These are phyloP conservation scores for Geranium rotundifolium DNA, from an alignment of 345 rosid genomes.

Conservation along the genomic window DNA sequence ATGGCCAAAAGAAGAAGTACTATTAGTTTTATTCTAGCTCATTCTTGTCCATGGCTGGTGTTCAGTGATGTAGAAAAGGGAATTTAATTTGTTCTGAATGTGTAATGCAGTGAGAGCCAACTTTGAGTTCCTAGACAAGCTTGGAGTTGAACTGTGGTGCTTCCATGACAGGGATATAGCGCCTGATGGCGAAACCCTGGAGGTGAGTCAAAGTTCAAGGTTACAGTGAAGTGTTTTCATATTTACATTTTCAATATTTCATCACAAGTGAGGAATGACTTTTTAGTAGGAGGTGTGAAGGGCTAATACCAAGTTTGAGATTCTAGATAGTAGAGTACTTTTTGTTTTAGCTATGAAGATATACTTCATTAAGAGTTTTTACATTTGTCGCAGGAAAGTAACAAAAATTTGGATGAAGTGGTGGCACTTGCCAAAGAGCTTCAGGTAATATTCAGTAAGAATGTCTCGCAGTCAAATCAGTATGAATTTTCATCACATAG, in stretches of 20 bases:
- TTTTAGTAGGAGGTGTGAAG: no score
- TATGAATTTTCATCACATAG: neutral
- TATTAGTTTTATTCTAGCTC: slow-evolving; percentile 9
- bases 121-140: slow-evolving; percentile 84
- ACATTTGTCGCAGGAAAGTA: slow-evolving; percentile 45
- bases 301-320: no score
- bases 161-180: slow-evolving; percentile 98
- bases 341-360: no score
- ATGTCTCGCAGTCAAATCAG: neutral
- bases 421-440: slow-evolving; percentile 90
- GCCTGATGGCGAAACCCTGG: slow-evolving; percentile 64
- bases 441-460: slow-evolving; percentile 28
- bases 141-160: slow-evolving; percentile 93
- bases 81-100: slow-evolving; percentile 4
- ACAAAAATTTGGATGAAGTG: slow-evolving; percentile 83
- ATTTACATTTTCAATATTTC: no score
- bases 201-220: no score
- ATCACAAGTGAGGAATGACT: no score
- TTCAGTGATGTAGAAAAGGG: neutral
- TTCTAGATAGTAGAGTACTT: no score
- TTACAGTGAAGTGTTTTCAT: no score
- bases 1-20: slow-evolving; percentile 99
- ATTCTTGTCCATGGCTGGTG: neutral
- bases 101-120: slow-evolving; percentile 80
- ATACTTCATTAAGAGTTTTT: neutral